Evolutionary conservation across 2,329 filamentous ascomycete genomes (phyloP).

Genomic region (Colletotrichum sp.): DNA sequence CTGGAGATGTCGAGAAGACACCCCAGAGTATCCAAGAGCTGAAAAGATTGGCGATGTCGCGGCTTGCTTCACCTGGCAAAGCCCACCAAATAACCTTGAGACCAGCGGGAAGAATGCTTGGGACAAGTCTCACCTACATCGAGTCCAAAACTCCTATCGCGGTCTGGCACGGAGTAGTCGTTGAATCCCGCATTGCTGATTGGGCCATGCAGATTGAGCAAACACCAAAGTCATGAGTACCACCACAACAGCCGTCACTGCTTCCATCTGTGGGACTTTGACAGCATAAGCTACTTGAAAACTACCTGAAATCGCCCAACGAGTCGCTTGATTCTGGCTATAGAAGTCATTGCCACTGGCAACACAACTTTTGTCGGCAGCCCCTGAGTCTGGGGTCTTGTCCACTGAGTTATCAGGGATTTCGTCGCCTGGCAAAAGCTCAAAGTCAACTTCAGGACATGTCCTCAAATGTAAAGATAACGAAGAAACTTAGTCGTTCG

Average conservation of each 20-base stretch:
- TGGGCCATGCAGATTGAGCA: not conserved
- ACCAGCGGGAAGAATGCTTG: rapidly evolving
- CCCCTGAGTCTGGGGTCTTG: not conserved
- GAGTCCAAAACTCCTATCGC: not conserved
- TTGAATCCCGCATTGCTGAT: not conserved
- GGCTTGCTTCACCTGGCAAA: not conserved
- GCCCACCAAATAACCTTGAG: not conserved
- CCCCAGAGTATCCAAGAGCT: not conserved
- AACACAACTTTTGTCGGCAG: rapidly evolving
- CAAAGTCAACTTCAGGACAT: rapidly evolving
- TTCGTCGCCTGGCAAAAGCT: not conserved
- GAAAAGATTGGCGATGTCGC: not conserved
- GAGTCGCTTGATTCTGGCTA: not conserved
- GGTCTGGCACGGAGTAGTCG: not conserved
- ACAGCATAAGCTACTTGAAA: not conserved
- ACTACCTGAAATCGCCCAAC: rapidly evolving
- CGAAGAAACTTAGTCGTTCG: not conserved
- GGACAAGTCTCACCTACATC: rapidly evolving
- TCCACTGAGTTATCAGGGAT: rapidly evolving
- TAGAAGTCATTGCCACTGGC: rapidly evolving
- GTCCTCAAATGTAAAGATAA: rapidly evolving
- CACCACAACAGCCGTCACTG: not conserved
- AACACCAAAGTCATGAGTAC: not conserved
- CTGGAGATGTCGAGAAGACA: not conserved
- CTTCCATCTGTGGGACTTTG: not conserved